These are phyloP conservation scores for Glycyrrhiza uralensis DNA, from an alignment of 306 rosid species.

Conservation along the genomic window DNA sequence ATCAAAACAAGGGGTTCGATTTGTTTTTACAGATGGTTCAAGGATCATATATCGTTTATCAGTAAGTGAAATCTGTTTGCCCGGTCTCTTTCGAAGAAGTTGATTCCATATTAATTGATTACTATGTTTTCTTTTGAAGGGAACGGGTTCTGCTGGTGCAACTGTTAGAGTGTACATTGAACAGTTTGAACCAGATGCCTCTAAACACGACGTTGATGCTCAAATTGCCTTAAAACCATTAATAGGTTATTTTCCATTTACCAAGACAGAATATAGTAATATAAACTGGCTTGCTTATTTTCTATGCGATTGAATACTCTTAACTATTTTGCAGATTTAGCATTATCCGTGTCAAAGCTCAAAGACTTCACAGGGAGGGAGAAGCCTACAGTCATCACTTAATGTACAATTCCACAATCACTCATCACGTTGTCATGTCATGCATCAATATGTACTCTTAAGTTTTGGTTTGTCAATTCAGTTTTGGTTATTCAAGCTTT, in stretches of 20 bases:
- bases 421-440: background rate
- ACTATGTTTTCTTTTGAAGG: constrained; percentile 45
- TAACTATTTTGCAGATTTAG: constrained; percentile 64
- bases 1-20: constrained; percentile 92
- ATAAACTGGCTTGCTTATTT: background rate
- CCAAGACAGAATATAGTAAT: background rate
- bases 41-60: constrained; percentile 95
- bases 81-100: background rate
- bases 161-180: constrained; percentile 89
- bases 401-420: constrained; percentile 26
- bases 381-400: constrained; percentile 95
- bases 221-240: constrained; percentile 82
- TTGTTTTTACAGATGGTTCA: constrained; percentile 93
- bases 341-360: constrained; percentile 73
- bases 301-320: background rate
- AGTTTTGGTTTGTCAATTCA: constrained; percentile 11
- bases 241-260: constrained; percentile 53
- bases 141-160: constrained; percentile 98
- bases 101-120: background rate
- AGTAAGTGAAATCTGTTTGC: constrained; percentile 40
- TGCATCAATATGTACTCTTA: background rate
- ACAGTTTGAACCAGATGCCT: constrained; percentile 74
- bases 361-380: constrained; percentile 94
- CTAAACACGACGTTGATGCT: constrained; percentile 86
- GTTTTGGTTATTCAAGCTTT: constrained; percentile 15